Percentiles rank a stretch among this genome's conserved stretches.
phyloP scores from a whole-genome alignment of 176 grass and related monocot genomes.

The Zoysia japonica region DNA sequence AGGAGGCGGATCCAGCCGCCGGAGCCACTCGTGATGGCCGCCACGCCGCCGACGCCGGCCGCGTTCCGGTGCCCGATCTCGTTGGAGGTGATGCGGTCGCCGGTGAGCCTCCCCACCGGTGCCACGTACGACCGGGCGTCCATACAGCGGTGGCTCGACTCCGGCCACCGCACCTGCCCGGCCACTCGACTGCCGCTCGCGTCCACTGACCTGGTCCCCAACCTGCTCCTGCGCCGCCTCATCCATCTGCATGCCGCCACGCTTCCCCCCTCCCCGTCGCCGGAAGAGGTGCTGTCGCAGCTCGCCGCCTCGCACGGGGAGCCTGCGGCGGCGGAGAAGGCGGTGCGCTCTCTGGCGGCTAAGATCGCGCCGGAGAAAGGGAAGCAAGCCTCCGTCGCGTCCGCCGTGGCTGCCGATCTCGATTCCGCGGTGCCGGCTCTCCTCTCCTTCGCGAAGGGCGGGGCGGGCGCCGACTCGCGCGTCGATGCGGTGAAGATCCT shows the following conservation, averaged over 20 bases:
- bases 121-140: slow-evolving; percentile 82
- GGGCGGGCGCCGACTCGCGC: slow-evolving; percentile 45
- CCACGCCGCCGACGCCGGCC: slow-evolving; percentile 46
- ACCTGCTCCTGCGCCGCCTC: slow-evolving; percentile 64
- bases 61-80: slow-evolving; percentile 85
- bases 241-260: slow-evolving; percentile 56
- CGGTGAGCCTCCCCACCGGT: slow-evolving; percentile 69
- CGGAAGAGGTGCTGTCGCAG: slow-evolving; percentile 49
- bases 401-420: slow-evolving; percentile 44
- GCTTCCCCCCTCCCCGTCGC: slow-evolving; percentile 46
- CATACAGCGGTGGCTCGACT: slow-evolving; percentile 84
- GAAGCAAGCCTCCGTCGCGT: slow-evolving; percentile 44
- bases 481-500: slow-evolving; percentile 54
- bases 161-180: slow-evolving; percentile 74
- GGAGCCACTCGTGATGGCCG: slow-evolving; percentile 46
- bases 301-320: slow-evolving; percentile 48
- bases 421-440: slow-evolving; percentile 43
- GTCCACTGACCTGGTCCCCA: slow-evolving; percentile 72
- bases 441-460: slow-evolving; percentile 52
- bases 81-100: slow-evolving; percentile 83
- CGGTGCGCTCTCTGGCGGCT: slow-evolving; percentile 50
- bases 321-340: slow-evolving; percentile 55
- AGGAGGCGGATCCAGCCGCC: slow-evolving; percentile 37
- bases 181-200: slow-evolving; percentile 61
- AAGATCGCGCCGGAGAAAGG: slow-evolving; percentile 59